Conservation (phyloP, 2,329 filamentous ascomycete species). For the Venturia nashicola region DNA sequence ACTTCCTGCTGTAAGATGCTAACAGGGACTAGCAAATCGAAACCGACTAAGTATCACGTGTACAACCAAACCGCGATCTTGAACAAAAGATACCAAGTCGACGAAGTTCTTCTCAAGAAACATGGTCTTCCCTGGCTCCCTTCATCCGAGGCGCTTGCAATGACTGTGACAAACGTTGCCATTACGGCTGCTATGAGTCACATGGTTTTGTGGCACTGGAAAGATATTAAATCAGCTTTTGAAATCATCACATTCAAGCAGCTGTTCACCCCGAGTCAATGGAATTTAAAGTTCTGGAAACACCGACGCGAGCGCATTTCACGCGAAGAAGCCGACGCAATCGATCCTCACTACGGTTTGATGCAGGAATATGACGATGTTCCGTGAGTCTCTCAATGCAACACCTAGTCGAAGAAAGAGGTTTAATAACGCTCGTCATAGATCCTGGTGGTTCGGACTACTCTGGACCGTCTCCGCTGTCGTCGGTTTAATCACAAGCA, state of each 20-base stretch:
- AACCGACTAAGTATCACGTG: constrained; percentile 8
- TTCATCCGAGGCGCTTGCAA: constrained; percentile 7
- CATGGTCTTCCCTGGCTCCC: constrained; percentile 12
- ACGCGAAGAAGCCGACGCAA: constrained; percentile 15
- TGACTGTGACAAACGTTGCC: constrained; percentile 10
- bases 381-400: constrained; percentile 11
- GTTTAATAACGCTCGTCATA: not conserved
- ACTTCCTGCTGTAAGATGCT: not conserved
- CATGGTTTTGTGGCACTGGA: constrained; percentile 11
- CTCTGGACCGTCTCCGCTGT: constrained; percentile 14
- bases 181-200: constrained; percentile 11
- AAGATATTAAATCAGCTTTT: constrained; percentile 28
- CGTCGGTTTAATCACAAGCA: constrained; percentile 17
- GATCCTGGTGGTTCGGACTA: constrained; percentile 20
- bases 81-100: constrained; percentile 8
- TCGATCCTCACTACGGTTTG: constrained; percentile 23
- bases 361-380: constrained; percentile 20
- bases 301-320: constrained; percentile 11
- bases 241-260: constrained; percentile 15
- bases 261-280: constrained; percentile 10
- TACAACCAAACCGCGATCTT: constrained; percentile 12
- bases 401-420: not conserved
- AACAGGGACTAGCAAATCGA: constrained; percentile 13
- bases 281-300: constrained; percentile 18
- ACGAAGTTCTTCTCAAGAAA: constrained; percentile 5